Base-by-base conservation (phyloP, 352 stramenopile genomes). In the Phytophthora kernoviae region DNA sequence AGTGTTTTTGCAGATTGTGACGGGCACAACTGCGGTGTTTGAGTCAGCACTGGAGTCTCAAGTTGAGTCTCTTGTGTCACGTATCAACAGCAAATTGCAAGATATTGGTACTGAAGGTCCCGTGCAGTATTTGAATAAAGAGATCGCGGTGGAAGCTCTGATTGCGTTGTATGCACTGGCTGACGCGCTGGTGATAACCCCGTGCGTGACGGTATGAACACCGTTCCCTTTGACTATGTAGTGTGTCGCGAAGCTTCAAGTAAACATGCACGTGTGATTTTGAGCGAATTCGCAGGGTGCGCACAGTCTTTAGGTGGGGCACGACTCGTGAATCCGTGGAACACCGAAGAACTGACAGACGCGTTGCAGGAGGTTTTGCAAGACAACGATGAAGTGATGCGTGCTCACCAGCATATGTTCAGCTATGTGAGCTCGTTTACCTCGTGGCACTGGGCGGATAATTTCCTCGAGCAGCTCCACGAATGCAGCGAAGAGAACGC, bases 1-100 rank as follows among this genome's bases (percentile, higher is more conserved):
- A 22, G 93, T 98, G 4, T 87, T 99, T 41, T 72, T 99, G 30
- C 95, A 98, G 68, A 97, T 99, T 49, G 84, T 91, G 5, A 90
- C 81, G 6, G 79, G 79, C 27, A 65, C 77, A 5, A 58, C 62
- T 5, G 66, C 65, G 2, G 67, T 78, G 4, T 77, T 75, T 21
- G 73, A 87, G 40, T 85, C 78, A 10, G 90, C 90, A 0, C 62
- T 97, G 0, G 87, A 84, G 39, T 79, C 87, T 15, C 88, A 97
- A 50, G 86, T 97, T 5, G 91, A 97, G 64, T 83, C 90, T 45
- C 69, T 97, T 12, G 90, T 97, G 2, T 95, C 88, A 8, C 75
- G 90, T 2, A 97, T 97, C 65, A 97, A 97, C 69, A 94, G 88
- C 64, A 97, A 90, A 40, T 69, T 97, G 11, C 87, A 96, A 77